Evolutionary conservation across 2,329 filamentous ascomycete genomes (phyloP), one percentile per base, ranked within the genome.

Genomic region (Claviceps sp.): DNA sequence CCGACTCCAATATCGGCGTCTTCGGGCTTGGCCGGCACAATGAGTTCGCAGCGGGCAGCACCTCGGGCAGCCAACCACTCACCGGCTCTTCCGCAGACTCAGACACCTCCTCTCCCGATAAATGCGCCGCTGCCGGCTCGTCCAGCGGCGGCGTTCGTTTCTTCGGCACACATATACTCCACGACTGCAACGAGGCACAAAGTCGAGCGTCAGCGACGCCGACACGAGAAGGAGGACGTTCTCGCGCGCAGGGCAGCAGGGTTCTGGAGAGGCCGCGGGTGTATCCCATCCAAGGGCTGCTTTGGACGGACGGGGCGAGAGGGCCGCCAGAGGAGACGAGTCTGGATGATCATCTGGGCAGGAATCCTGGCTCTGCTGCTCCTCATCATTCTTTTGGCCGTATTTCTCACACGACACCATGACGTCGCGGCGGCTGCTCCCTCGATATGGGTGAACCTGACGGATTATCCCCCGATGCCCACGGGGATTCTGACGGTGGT

Each of bases 391-490:
- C 71, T 79, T 1, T 69, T 88, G 11, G 76, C 75, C 0, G 74
- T 81, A 13, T 73, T 78, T 1, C 67, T 88, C 44, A 65, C 59
- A n/a, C 59, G 61, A 24, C 57, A 56, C 13, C 58, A 61, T 18
- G 37, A 53, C n/a, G 42, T 16, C 42, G 44, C 57, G 9, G 44
- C 56, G 18, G 58, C 60, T 9, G 43, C 57, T n/a, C 67, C 68
- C n/a, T 73, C 72, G 1, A 72, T 73, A 50, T 96, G 88, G 85
- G 74, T 95, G 52, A 95, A 95, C 62, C 65, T 94, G 55, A 94
- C 90, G 1, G 82, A 83, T 49, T 95, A 87, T 58, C 90, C 90
- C 18, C 85, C 89, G 0, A 87, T 96, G 61, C 88, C 87, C 1
- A 91, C 86, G 0, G 91, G 90, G 0, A 76, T 91, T 18, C 76